Evolutionary conservation across 2,329 filamentous ascomycete genomes (phyloP), one percentile per base, ranked within the genome.

Genomic region (Nothophoma quercina): DNA sequence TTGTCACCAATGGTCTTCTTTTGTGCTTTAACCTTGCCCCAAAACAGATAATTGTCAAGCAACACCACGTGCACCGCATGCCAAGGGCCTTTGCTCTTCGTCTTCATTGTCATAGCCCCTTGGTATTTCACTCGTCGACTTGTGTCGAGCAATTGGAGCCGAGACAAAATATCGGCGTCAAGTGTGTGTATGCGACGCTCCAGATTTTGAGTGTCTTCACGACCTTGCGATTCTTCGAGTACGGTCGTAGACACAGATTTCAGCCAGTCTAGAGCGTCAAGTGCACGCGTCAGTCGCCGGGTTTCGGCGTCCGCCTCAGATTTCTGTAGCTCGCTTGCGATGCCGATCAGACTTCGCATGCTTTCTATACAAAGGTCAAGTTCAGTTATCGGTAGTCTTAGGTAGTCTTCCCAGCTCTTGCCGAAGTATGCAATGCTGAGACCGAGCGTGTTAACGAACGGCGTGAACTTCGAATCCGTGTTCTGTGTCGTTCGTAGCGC

Each of bases 61-160:
- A 71, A 51, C 6, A 71, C 49, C 15, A 55, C 65, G 22, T 72
- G 64, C 1, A 72, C 59, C 25, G 64, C 34, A n/a, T 57, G 48
- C 70, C 70, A 73, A n/a, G 58, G 25, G 3, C 70, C 70, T 28
- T 63, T 59, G n/a, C 64, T 59, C n/a, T 66, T 66, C 10, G 63
- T 23, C 46, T 67, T 70, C 51, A 70, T 62, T 8, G 66, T 67
- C 42, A 71, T 59, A 6, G 42, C 34, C 1, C 65, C 67, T 50
- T 71, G 68, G 23, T 52, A 38, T n/a, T 47, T 45, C 8, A 72
- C 49, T 5, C 56, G 57, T 5, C 70, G 62, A 10, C 18, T 30
- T 1, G 55, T 22, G 4, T 65, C 52, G 5, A 50, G 40, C 1
- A 73, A 40, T 5, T 54, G 42, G 9, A 73, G 56, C 23, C 45